Evolutionary conservation across 2,329 filamentous ascomycete species (phyloP), one percentile per base, ranked within the genome.

Genomic region (Paracoccidioides brasiliensis): DNA sequence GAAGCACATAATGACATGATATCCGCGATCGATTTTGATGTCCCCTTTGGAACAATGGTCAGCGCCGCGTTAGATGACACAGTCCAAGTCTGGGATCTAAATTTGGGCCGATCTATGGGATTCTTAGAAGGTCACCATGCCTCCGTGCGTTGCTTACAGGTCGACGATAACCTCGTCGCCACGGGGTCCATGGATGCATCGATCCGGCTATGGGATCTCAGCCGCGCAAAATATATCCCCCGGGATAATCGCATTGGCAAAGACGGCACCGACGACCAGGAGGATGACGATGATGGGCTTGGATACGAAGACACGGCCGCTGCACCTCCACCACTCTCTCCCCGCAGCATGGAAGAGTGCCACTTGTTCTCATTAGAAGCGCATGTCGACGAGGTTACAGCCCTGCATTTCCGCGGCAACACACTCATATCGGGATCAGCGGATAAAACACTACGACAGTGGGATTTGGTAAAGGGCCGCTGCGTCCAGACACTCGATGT

Each of bases 401-500:
- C 93, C 6, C 78, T 98, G 30, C 85, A 97, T 72, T 95, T 98
- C 73, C 81, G 84, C 57, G 88, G 88, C 55, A 85, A 95, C 62
- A 90, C 88, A 0, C 79, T 98, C 14, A 90, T 98, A 37, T 98
- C 93, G 1, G 93, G 93, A 10, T 97, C 91, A 6, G 86, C 93
- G 0, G 93, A 98, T 74, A 98, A 98, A 78, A 98, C 93, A 1
- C 77, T 98, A 55, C 84, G 93, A 46, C 93, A 98, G 70, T 98
- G 93, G 93, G 93, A 98, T 75, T 78, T 98, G 52, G 88, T 91
- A 64, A 96, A 90, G 69, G 93, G 93, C n/a, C 86, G 93, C 51
- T 97, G 93, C 70, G 88, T 98, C 54, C 93, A 98, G 72, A 98
- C 93, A 2, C 77, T 98, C 51, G 93, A 98, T 71, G 91, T 98